Conservation (phyloP, 2,329 filamentous ascomycete genomes). For the Beauveria sp. region DNA sequence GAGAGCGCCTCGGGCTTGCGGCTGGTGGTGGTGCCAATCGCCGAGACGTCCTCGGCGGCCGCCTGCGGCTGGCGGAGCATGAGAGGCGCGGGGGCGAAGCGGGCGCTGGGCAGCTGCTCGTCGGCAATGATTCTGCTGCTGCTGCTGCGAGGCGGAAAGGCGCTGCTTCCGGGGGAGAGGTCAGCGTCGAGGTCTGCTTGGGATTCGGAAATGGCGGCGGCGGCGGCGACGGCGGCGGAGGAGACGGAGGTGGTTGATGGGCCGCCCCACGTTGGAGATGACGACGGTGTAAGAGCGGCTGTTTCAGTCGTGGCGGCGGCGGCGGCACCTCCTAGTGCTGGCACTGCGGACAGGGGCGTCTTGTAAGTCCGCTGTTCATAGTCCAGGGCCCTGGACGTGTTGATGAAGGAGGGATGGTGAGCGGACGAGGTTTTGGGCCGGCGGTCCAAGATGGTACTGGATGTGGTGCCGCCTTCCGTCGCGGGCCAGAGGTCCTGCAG, state of each 20-base stretch:
- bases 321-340: conserved; percentile 17
- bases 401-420: conserved; percentile 14
- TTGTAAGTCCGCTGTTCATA: conserved; percentile 15
- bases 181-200: background rate
- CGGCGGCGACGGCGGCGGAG: background rate
- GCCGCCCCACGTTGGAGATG: conserved; percentile 7
- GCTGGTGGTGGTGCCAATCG: conserved; percentile 52
- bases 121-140: conserved; percentile 53
- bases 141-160: conserved; percentile 44
- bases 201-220: conserved; percentile 6
- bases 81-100: background rate
- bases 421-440: conserved; percentile 14
- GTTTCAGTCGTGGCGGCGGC: background rate
- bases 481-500: background rate
- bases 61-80: conserved; percentile 4
- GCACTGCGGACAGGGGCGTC: conserved; percentile 18
- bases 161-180: background rate
- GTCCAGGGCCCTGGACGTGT: conserved; percentile 16
- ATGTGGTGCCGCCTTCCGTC: background rate
- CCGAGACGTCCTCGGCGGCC: conserved; percentile 26
- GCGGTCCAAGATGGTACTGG: conserved; percentile 14
- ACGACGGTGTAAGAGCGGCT: conserved; percentile 1
- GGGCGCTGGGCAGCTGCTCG: background rate
- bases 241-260: conserved; percentile 8
- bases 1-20: conserved; percentile 44